These are phyloP conservation scores for Daldinia loculata DNA, from an alignment of 495 filamentous ascomycete species.

Conservation along the genomic window DNA sequence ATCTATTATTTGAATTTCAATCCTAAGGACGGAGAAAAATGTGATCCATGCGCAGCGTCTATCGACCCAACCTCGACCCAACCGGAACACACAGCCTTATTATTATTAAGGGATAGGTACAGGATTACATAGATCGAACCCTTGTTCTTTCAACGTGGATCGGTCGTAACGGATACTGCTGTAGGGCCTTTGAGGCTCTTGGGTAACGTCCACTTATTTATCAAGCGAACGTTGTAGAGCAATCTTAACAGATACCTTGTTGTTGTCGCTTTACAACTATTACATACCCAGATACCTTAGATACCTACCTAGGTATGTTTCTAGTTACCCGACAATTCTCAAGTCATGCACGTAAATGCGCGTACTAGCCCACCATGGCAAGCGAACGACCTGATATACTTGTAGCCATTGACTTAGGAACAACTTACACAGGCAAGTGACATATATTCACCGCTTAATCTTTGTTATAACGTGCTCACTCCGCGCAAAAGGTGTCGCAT, in stretches of 20 bases:
- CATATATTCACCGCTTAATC: not conserved
- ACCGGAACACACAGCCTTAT: slow-evolving; percentile 6
- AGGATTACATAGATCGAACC: not conserved
- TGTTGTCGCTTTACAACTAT: not conserved
- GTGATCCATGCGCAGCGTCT: slow-evolving; percentile 1
- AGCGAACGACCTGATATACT: slow-evolving; percentile 60
- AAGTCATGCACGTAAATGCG: slow-evolving; percentile 18
- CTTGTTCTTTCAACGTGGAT: not conserved
- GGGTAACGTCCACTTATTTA: not conserved
- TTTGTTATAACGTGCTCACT: slow-evolving; percentile 5
- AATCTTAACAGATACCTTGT: not conserved
- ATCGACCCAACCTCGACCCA: slow-evolving; percentile 3
- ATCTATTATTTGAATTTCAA: not conserved
- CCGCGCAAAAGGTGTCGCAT: slow-evolving; percentile 24
- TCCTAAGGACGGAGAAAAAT: not conserved
- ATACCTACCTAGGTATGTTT: not conserved
- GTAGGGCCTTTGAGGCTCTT: not conserved
- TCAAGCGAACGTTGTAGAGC: not conserved
- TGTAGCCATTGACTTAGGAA: slow-evolving; percentile 69
- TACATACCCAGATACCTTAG: not conserved
- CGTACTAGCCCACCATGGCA: slow-evolving; percentile 19
- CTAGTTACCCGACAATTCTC: not conserved
- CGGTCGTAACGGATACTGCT: not conserved
- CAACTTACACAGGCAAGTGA: slow-evolving; percentile 66
- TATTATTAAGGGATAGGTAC: not conserved